Conservation (phyloP, 441 rosid species). For the Cnidoscolus chayamansa region DNA sequence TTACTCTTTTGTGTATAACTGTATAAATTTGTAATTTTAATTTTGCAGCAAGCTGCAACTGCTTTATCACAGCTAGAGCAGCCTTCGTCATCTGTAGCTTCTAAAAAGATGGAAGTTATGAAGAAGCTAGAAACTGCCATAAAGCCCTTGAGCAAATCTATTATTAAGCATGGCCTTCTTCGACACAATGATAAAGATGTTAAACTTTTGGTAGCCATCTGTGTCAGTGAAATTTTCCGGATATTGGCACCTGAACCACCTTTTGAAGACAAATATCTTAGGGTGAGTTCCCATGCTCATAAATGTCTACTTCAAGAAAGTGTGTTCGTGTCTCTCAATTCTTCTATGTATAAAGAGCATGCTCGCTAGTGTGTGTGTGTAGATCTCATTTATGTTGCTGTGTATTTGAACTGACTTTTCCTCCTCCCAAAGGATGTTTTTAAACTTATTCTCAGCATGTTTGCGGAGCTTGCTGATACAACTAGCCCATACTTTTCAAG, state of each 20-base stretch:
- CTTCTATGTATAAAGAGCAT: not conserved
- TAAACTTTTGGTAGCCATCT: constrained; percentile 66
- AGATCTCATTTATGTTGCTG: not conserved
- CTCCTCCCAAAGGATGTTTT: constrained; percentile 52
- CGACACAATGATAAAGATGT: constrained; percentile 68
- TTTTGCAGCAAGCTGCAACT: constrained; percentile 61
- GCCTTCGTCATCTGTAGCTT: constrained; percentile 41
- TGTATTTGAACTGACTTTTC: constrained; percentile 1
- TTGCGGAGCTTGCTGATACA: constrained; percentile 64
- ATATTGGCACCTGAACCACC: constrained; percentile 82
- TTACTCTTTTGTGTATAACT: not conserved
- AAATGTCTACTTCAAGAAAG: not conserved
- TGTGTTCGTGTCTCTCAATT: not conserved
- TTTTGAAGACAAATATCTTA: constrained; percentile 65
- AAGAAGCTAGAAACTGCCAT: constrained; percentile 42
- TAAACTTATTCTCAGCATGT: constrained; percentile 53
- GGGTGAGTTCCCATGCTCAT: constrained; percentile 30
- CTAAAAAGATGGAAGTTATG: constrained; percentile 33
- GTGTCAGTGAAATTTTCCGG: constrained; percentile 68
- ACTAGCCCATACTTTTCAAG: constrained; percentile 61
- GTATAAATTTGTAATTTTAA: not conserved
- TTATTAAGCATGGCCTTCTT: constrained; percentile 57
- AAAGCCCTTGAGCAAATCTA: constrained; percentile 50
- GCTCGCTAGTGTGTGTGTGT: not conserved
- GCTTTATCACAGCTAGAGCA: constrained; percentile 67